These are phyloP conservation scores for Tetrahymena elliotti DNA, from an alignment of 73 alveolate genomes.

Conservation along the genomic window DNA sequence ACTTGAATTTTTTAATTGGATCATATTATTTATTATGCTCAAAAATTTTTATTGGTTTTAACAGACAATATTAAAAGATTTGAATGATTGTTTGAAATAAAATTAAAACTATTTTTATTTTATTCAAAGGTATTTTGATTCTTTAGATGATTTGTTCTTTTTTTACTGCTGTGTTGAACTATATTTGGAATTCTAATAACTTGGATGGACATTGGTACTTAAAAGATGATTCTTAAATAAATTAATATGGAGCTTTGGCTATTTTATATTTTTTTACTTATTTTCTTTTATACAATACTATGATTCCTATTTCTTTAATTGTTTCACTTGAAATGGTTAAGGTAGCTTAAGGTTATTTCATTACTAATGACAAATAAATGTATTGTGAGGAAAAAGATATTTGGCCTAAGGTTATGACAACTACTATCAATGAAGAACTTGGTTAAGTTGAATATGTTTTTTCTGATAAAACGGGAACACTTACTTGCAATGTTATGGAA, in stretches of 20 bases:
- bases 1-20: no score
- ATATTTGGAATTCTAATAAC: neutral
- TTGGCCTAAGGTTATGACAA: conserved; percentile 88
- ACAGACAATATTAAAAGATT: no score
- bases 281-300: conserved; percentile 85
- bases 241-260: conserved; percentile 1
- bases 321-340: conserved; percentile 91
- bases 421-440: conserved; percentile 96
- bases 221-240: conserved; percentile 3
- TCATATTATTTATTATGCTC: no score
- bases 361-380: conserved; percentile 69
- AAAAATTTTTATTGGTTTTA: no score
- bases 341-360: conserved; percentile 70
- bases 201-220: neutral
- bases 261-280: conserved; percentile 51
- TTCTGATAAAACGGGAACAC: conserved; percentile 99
- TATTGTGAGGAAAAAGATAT: conserved; percentile 63
- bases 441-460: conserved; percentile 98
- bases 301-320: conserved; percentile 93
- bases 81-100: neutral
- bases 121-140: neutral
- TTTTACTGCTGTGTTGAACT: neutral
- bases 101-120: neutral
- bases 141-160: neutral
- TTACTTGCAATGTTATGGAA: conserved; percentile 96